Evolutionary conservation across 805 yeast species (phyloP), one percentile per base, ranked within the genome.

Genomic region (Nakazawaea wickerhamii): DNA sequence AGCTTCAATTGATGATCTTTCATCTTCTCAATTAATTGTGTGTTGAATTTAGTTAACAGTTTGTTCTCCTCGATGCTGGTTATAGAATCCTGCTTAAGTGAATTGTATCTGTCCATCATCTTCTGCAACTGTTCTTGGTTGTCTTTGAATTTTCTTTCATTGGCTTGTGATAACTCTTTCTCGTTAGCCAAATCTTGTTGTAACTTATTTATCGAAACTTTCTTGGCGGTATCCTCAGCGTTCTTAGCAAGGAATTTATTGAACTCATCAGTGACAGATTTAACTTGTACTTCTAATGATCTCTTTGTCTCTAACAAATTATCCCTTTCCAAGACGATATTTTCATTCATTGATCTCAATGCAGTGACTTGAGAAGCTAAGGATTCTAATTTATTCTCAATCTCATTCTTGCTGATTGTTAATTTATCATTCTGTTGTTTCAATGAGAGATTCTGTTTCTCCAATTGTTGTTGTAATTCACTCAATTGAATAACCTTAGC

Each of bases 61-160:
- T 78, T 79, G 52, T 81, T 83, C 54, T 84, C 93, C 57, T 84
- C 87, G 19, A 67, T 61, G 4, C 79, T 59, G 38, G 79, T 76
- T 44, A 81, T 63, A 30, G 74, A 70, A 36, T 77, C 77, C 35
- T 73, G 73, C 46, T 79, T 73, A 42, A 72, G 64, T 11, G 57
- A 57, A 33, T 65, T 69, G 44, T 57, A 51, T 14, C 48, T 21
- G 3, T 50, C 43, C 18, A 50, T 54, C 41, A 63, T 51, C 4
- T 54, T 50, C 4, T 58, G 50, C 15, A 60, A 45, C 15, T 50
- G 41, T 3, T 38, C 21, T 36, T 57, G 54, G 15, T 50, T 46
- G 7, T 46, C 51, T 14, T 48, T 50, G n/a, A 65, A 47, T 21
- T 61, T 63, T 2, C 47, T 34, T 42, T 63, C 65, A 44, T 67